phyloP scores from a whole-genome alignment of 2,329 filamentous ascomycete genomes.

The Claviceps cyperi region DNA sequence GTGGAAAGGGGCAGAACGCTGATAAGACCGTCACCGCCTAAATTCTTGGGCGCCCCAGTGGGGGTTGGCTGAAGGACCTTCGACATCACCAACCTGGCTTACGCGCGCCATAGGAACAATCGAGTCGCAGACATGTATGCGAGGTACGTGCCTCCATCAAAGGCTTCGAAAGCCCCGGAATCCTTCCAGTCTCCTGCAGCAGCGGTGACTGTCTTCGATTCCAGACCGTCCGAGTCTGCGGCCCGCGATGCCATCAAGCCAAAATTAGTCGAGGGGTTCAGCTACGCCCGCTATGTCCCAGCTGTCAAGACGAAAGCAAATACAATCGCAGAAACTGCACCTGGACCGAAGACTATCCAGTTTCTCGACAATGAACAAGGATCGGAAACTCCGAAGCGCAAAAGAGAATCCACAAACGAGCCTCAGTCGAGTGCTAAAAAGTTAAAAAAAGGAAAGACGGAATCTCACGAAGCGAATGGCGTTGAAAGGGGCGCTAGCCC shows the following conservation, averaged over 20 bases:
- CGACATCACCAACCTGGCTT: not conserved
- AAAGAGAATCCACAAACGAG: constrained; percentile 20
- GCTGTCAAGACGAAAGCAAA: constrained; percentile 11
- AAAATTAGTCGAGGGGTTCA: constrained; percentile 11
- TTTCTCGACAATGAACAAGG: constrained; percentile 17
- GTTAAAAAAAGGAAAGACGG: constrained; percentile 12
- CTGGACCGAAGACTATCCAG: constrained; percentile 7
- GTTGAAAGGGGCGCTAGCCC: constrained; percentile 8
- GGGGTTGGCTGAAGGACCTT: not conserved
- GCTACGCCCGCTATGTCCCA: constrained; percentile 29
- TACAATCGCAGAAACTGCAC: constrained; percentile 3
- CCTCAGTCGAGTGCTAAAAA: constrained; percentile 20
- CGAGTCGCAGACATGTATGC: constrained; percentile 23
- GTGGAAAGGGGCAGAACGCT: constrained; percentile 22
- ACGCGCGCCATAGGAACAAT: not conserved
- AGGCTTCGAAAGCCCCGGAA: constrained; percentile 10
- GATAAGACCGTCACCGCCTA: constrained; percentile 20
- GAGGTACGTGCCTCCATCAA: constrained; percentile 26
- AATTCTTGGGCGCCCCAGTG: constrained; percentile 20
- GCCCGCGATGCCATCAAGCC: not conserved
- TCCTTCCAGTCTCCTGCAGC: constrained; percentile 1
- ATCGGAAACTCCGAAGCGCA: constrained; percentile 18
- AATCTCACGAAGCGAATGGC: constrained; percentile 4
- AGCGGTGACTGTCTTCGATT: constrained; percentile 2
- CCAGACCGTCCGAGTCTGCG: constrained; percentile 1